Evolutionary conservation across 1,284 basidiomycete species (phyloP).

Genomic region (Ganoderma lingzhi): DNA sequence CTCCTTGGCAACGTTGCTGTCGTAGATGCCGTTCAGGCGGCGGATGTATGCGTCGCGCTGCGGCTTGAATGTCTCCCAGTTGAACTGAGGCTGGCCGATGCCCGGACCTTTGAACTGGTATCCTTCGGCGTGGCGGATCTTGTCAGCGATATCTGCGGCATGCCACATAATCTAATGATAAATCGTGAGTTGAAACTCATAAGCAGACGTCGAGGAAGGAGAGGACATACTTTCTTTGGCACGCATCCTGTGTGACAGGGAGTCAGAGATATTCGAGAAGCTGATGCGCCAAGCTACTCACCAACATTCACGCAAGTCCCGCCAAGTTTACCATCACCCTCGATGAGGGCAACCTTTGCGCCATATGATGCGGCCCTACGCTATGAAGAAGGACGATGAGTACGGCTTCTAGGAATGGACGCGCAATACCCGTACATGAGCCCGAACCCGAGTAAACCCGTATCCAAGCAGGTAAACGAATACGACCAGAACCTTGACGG

Average conservation of each 20-base stretch:
- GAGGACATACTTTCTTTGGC: slow-evolving; percentile 76
- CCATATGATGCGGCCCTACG: slow-evolving; percentile 93
- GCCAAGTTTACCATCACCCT: slow-evolving; percentile 81
- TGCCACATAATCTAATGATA: slow-evolving; percentile 95
- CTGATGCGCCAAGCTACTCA: slow-evolving; percentile 47
- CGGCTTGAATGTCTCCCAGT: slow-evolving; percentile 92
- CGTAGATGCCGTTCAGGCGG: slow-evolving; percentile 93
- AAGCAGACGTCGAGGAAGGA: slow-evolving; percentile 5
- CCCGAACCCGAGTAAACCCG: background rate
- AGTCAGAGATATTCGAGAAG: slow-evolving; percentile 4
- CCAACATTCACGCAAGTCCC: slow-evolving; percentile 98
- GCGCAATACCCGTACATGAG: background rate
- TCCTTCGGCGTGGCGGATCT: slow-evolving; percentile 74
- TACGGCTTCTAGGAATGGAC: background rate
- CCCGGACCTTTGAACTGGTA: slow-evolving; percentile 78
- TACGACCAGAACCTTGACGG: too few species aligned
- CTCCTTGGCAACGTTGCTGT: slow-evolving; percentile 88
- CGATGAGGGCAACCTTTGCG: slow-evolving; percentile 92
- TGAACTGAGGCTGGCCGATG: slow-evolving; percentile 69
- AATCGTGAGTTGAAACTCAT: background rate
- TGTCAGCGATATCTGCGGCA: slow-evolving; percentile 92
- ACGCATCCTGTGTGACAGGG: slow-evolving; percentile 70
- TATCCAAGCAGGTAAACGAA: too few species aligned
- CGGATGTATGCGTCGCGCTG: slow-evolving; percentile 97
- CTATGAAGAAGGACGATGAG: slow-evolving; percentile 46